Base-by-base conservation (phyloP, 31 red algal species). In the Odonthalia washingtoniensis region DNA sequence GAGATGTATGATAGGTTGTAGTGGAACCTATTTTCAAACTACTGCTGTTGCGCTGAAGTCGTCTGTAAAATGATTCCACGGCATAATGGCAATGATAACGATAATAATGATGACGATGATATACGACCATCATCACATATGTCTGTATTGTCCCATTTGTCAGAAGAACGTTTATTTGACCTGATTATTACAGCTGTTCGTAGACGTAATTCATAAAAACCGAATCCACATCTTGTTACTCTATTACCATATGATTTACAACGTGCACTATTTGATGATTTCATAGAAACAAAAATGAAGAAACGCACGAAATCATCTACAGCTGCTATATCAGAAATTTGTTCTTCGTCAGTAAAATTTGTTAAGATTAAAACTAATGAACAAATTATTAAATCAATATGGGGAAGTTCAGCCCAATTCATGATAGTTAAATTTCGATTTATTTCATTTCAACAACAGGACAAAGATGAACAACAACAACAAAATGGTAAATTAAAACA, bases 181-280 rank as follows among this genome's bases (percentile, higher is more conserved):
- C 61, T 86, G 17, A 52, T 86, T 28, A 35, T 52, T 28, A 69
- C 64, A 24, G 83, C 83, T 5, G 34, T 75, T 46, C 85, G 74
- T 27, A 46, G 85, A 33, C 49, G 72, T 24, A 74, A 66, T 70
- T 12, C 27, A 38, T 57, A 44, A 44, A 39, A 37, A 2, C 73
- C 43, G 41, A 53, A 78, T 18, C 52, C 46, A 70, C 53, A 92
- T 26, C 74, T 93, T 14, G 74, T 62, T 5, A 88, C 90, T 17
- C 63, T 93, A 18, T n/a, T 93, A 28, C 90, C 90, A 9, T 93
- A 93, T 45, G 82, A 86, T 62, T 57, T 93, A 4, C 90, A 93
- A 70, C 41, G 75, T 12, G 85, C 36, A n/a, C 40, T 93, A 12
- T 93, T 93, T 63, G 81, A 93, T 69, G 90, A 93, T 39, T 42